Base-by-base conservation (phyloP, 176 grass and related monocot genomes). In the Tillandsia leiboldiana region DNA sequence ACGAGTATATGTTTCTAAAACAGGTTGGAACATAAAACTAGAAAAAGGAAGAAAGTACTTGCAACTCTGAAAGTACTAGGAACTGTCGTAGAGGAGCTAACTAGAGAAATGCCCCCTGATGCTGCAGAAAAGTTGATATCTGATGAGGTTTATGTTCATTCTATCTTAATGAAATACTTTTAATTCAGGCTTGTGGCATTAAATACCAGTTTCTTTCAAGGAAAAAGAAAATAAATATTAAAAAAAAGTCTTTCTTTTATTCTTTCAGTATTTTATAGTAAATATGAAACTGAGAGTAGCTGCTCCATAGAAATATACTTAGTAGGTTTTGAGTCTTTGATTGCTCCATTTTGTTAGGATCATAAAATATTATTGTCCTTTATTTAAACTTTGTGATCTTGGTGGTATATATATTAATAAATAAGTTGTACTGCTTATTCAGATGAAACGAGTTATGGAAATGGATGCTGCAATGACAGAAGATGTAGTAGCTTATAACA, bases 401-500 rank as follows among this genome's bases (percentile, higher is more conserved):
- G 33, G 33, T 42, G 33, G 33, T 42, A n/a, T 51, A 11, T 61
- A 20, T 13, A 17, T 20, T 61, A 20, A 10, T 20, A 59, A 22
- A 17, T 2, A 22, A 61, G 22, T 64, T 47, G 10, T 50, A 50
- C 54, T 67, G 26, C 74, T 53, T 83, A 2, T 8, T 80, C 70
- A 96, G 92, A 86, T 89, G 88, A 96, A 96, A 81, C 52, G 26
- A 72, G 86, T 96, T 23, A 96, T 96, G 85, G 72, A 91, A 72
- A 91, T 86, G 42, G 92, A 96, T 78, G 92, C 92, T 9, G 88
- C 70, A 67, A 96, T 82, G 78, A 89, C 88, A 50, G 92, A 96
- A 64, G 92, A 96, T 79, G 64, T 77, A 64, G 79, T 86, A 28
- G 85, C 92, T 68, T 96, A 96, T 89, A 96, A 96, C 75, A 96